These are phyloP conservation scores for Backusella parvicylindrica DNA, from an alignment of 192 early-diverging fungal species.

Conservation along the genomic window DNA sequence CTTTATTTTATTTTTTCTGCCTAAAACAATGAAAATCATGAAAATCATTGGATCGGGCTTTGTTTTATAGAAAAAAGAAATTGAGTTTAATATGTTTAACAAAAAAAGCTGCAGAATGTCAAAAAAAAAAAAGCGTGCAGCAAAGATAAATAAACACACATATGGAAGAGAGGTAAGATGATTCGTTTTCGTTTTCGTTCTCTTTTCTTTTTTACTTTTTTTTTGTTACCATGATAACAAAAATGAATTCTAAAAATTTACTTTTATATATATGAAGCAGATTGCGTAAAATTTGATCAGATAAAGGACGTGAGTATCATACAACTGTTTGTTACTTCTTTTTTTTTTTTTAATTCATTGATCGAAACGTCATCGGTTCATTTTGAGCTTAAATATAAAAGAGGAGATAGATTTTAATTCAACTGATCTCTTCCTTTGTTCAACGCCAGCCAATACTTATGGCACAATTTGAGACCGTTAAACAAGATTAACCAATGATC, in stretches of 20 bases:
- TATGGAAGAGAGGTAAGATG: background rate
- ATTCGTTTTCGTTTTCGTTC: background rate
- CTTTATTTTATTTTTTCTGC: background rate
- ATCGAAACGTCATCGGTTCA: background rate
- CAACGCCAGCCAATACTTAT: background rate
- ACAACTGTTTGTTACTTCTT: background rate
- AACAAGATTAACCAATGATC: background rate
- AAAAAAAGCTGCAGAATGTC: background rate
- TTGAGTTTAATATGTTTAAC: background rate
- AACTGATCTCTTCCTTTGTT: background rate
- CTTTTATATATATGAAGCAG: too few relatives aligned
- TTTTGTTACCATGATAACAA: too few relatives aligned
- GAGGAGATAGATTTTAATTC: background rate
- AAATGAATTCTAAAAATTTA: too few relatives aligned
- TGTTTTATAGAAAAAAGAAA: background rate
- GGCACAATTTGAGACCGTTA: background rate
- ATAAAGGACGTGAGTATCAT: background rate
- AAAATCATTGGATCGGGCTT: background rate
- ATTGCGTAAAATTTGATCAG: background rate
- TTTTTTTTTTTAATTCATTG: background rate
- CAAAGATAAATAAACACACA: background rate
- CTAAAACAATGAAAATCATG: background rate
- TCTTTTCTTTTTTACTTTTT: background rate
- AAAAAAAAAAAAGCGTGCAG: background rate
- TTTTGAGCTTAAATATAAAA: background rate